These are phyloP conservation scores for Sanghuangporus baumii DNA, from an alignment of 1,284 basidiomycete genomes.

Conservation along the genomic window DNA sequence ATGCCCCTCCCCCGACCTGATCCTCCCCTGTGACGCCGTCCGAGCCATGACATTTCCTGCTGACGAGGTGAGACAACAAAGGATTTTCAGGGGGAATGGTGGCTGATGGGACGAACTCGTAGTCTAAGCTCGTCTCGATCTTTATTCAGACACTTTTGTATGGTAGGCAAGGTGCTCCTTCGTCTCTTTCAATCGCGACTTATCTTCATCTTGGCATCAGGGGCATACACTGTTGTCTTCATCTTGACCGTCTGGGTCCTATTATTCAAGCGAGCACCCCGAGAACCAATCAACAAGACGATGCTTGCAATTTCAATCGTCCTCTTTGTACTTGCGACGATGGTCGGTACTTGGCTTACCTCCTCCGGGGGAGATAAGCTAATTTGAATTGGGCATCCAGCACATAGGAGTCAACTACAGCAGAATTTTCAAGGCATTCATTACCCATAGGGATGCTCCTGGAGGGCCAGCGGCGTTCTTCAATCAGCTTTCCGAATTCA, in stretches of 20 bases:
- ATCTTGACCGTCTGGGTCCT: neutral
- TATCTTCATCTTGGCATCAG: neutral
- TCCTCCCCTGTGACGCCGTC: neutral
- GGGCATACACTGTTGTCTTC: neutral
- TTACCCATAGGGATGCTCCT: slow-evolving; percentile 9
- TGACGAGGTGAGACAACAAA: neutral
- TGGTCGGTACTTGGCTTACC: neutral
- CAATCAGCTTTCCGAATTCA: slow-evolving; percentile 16
- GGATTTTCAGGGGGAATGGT: neutral
- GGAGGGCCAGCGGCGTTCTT: slow-evolving; percentile 19
- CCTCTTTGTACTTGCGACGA: slow-evolving; percentile 13
- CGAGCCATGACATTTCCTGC: neutral
- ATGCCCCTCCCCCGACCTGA: neutral
- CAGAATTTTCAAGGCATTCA: slow-evolving; percentile 20
- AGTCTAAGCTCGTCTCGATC: neutral
- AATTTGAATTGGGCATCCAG: neutral
- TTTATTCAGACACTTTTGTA: neutral
- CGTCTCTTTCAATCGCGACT: neutral
- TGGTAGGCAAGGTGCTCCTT: neutral
- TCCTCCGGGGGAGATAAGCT: neutral
- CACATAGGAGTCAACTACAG: slow-evolving; percentile 19
- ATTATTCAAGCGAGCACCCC: neutral
- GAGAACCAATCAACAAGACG: neutral
- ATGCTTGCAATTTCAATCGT: slow-evolving; percentile 4
- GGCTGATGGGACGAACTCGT: neutral